These are phyloP conservation scores for Penicillium hesseltinei DNA, from an alignment of 2,329 filamentous ascomycete genomes.

Conservation along the genomic window DNA sequence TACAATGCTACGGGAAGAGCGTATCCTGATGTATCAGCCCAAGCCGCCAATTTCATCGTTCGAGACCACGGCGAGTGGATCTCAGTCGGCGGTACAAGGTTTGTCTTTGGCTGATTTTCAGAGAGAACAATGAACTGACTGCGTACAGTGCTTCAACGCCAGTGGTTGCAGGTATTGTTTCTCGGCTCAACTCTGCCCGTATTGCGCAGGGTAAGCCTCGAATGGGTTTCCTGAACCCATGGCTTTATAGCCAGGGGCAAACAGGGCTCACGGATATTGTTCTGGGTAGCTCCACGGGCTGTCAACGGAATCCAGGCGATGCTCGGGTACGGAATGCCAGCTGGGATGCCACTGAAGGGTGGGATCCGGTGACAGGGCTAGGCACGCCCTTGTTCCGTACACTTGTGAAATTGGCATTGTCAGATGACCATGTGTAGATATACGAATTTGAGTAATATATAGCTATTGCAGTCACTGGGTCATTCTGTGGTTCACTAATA, in stretches of 20 bases:
- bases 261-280: conserved; percentile 51
- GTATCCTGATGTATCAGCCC: conserved; percentile 62
- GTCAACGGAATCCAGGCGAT: conserved; percentile 39
- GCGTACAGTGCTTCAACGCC: conserved; percentile 56
- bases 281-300: conserved; percentile 48
- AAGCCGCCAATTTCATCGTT: conserved; percentile 47
- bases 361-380: conserved; percentile 52
- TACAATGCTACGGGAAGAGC: conserved; percentile 56
- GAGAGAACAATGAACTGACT: conserved; percentile 12
- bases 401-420: conserved; percentile 20
- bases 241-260: conserved; percentile 53
- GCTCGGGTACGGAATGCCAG: conserved; percentile 45
- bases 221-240: conserved; percentile 63
- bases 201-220: conserved; percentile 53
- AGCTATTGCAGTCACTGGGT: background rate
- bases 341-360: conserved; percentile 52
- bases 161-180: conserved; percentile 61
- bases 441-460: background rate
- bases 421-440: background rate
- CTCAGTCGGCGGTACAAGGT: conserved; percentile 50
- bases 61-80: conserved; percentile 37
- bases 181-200: conserved; percentile 63
- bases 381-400: conserved; percentile 33
- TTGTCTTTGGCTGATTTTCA: conserved; percentile 10
- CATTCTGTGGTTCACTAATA: background rate